These are phyloP conservation scores for Adansonia digitata DNA, from an alignment of 345 rosid species.

Conservation along the genomic window DNA sequence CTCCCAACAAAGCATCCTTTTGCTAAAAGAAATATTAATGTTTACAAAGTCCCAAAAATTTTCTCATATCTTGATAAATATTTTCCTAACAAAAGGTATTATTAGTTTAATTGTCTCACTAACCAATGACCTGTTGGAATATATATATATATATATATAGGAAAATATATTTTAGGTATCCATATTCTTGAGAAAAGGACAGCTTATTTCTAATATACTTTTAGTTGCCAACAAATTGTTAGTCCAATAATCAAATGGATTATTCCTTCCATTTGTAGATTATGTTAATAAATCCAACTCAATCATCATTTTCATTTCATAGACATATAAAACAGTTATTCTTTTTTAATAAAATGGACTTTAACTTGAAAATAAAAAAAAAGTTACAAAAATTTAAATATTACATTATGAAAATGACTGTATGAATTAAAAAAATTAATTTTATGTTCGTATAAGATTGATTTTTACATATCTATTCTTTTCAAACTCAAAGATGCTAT, in stretches of 20 bases:
- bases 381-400: no score
- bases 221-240: neutral
- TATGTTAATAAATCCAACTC: neutral
- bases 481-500: neutral
- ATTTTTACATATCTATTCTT: neutral
- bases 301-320: neutral
- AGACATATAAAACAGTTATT: no score
- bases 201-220: neutral
- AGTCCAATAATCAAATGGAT: neutral
- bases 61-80: constrained; percentile 66
- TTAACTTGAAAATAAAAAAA: no score
- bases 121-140: neutral
- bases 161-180: neutral
- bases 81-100: constrained; percentile 17
- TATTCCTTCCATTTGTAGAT: neutral
- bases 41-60: constrained; percentile 53
- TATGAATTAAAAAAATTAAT: no score
- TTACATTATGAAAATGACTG: no score
- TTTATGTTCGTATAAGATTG: neutral
- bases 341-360: no score
- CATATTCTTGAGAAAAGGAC: constrained; percentile 1
- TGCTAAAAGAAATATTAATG: constrained; percentile 21
- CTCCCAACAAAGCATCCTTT: constrained; percentile 22
- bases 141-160: neutral
- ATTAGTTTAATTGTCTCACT: constrained; percentile 16